Base-by-base conservation (phyloP, 495 filamentous ascomycete species). In the Tuber calosporum region DNA sequence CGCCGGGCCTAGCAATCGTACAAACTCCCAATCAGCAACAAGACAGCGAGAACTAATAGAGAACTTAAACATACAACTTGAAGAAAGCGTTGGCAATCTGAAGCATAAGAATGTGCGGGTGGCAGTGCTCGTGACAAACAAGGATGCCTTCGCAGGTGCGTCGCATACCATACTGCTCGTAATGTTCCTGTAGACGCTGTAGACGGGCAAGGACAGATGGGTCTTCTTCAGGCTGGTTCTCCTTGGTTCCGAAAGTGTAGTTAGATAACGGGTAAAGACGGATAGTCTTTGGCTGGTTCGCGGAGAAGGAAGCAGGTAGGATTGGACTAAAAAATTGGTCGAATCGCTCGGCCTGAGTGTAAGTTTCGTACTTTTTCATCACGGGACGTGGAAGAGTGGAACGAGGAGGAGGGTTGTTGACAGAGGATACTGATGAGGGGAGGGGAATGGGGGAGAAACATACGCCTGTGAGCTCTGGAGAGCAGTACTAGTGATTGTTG, bases 31-130 rank as follows among this genome's bases (percentile, higher is more conserved):
- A 67, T 43, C 39, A 67, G 40, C 58, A 68, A 73, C 38, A 41
- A 22, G 39, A 34, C 41, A 22, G 34, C 7, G 40, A 20, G 41
- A 30, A 72, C 8, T 5, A 30, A 72, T 19, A 66, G 26, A 38
- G 66, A 45, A 67, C 48, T 67, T 38, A 40, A n/a, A 78, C 86
- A 19, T 85, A 92, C 84, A 98, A 87, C 85, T 99, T 99, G 86
- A 98, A 98, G 83, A 99, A 99, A 6, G 95, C 94, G 84, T 99
- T 99, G 36, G 95, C 95, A 75, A 99, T 99, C 85, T 98, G 95
- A 77, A 98, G 86, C 96, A 97, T 98, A 80, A 97, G 84, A 70
- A 98, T 95, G 81, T 98, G 95, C 1, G 95, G 95, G 82, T 97
- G 95, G 83, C 97, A 97, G 85, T 98, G 94, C 83, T 99, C 95